These are phyloP conservation scores for Prunus persica DNA, from an alignment of 306 rosid species.

Conservation along the genomic window Prunus_persica_NCBIv2 NC_034016.1:13331001-13331500, in stretches of 20 bases:
- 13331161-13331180: too few species aligned
- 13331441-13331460: slow-evolving; percentile 15
- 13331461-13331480: neutral
- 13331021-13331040: too few species aligned
- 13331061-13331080: too few species aligned
- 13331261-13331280: neutral
- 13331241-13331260: neutral
- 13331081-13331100: too few species aligned
- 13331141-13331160: too few species aligned
- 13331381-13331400: neutral
- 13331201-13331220: too few species aligned
- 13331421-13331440: neutral
- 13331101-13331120: too few species aligned
- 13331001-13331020: too few species aligned
- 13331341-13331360: neutral
- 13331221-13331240: neutral
- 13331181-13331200: too few species aligned
- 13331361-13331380: neutral
- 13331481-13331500: neutral
- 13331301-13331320: neutral
- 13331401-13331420: neutral
- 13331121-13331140: too few species aligned
- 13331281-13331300: neutral
- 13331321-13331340: neutral
- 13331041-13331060: too few species aligned